Evolutionary conservation across 805 yeast genomes (phyloP).

Genomic region (Nakazawaea holstii): DNA sequence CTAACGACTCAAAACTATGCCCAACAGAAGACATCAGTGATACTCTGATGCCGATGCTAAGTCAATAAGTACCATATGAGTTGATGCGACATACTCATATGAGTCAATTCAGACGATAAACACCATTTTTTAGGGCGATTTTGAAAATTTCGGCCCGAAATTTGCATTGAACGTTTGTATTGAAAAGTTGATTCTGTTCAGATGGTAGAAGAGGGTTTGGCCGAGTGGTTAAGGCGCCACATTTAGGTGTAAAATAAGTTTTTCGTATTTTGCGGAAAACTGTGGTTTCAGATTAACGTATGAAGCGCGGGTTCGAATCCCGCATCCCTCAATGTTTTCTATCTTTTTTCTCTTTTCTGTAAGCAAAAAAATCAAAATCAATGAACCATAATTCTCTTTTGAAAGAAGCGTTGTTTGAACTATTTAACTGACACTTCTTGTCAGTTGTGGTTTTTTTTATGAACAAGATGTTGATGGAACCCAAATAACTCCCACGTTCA

Average conservation of each 20-base stretch:
- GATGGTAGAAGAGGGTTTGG: conserved; percentile 25
- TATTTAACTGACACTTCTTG: too few species aligned
- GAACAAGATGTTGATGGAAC: too few species aligned
- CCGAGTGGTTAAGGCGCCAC: conserved; percentile 35
- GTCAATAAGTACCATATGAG: too few species aligned
- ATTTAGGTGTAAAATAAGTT: conserved; percentile 14
- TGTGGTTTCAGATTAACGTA: conserved; percentile 15
- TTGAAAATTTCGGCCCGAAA: background rate
- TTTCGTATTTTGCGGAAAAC: conserved; percentile 6
- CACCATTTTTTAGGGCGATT: background rate
- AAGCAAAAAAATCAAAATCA: background rate
- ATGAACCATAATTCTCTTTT: background rate
- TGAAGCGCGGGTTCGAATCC: conserved; percentile 20
- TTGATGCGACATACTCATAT: too few species aligned
- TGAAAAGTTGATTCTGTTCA: background rate
- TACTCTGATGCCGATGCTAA: too few species aligned
- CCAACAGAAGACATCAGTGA: too few species aligned
- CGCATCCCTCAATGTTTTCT: conserved; percentile 17
- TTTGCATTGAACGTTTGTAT: background rate
- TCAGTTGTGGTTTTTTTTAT: too few species aligned
- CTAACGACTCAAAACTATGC: too few species aligned
- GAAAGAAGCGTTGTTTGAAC: too few species aligned
- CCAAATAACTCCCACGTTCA: too few species aligned
- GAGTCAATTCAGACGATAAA: too few species aligned
- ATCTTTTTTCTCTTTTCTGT: conserved; percentile 16